Evolutionary conservation across 148 eudicot genomes (phyloP).

Genomic region (Beta vulgaris): DNA sequence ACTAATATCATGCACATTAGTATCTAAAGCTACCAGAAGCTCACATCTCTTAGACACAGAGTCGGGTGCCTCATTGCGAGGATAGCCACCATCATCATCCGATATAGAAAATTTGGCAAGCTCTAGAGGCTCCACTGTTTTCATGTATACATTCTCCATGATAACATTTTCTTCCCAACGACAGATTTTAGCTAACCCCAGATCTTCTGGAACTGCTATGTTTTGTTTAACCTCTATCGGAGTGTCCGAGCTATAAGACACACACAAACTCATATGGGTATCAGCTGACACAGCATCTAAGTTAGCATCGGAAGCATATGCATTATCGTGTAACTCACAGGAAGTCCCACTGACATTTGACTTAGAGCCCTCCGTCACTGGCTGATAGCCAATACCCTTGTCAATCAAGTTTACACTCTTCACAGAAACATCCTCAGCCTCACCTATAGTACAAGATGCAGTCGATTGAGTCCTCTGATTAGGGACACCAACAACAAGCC

Average conservation of each 20-base stretch:
- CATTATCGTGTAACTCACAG: not conserved
- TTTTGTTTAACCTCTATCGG: not conserved
- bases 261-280: not conserved
- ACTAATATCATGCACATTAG: conserved; percentile 5
- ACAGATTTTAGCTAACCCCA: not conserved
- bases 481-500: not conserved
- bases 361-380: not conserved
- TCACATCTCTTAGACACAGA: conserved; percentile 18
- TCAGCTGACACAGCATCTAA: conserved; percentile 6
- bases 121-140: not conserved
- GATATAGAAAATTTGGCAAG: not conserved
- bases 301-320: not conserved
- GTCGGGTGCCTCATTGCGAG: not conserved
- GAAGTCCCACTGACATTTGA: not conserved
- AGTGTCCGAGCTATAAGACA: conserved; percentile 13
- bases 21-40: conserved; percentile 9
- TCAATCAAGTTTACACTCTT: conserved; percentile 13
- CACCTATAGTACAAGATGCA: conserved; percentile 9
- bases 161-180: not conserved
- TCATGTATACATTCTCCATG: not conserved
- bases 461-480: not conserved
- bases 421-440: conserved; percentile 8
- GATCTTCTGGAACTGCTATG: conserved; percentile 1
- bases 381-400: not conserved
- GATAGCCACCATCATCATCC: not conserved